Conservation (phyloP, 805 yeast genomes). For the Yarrowia sp. region DNA sequence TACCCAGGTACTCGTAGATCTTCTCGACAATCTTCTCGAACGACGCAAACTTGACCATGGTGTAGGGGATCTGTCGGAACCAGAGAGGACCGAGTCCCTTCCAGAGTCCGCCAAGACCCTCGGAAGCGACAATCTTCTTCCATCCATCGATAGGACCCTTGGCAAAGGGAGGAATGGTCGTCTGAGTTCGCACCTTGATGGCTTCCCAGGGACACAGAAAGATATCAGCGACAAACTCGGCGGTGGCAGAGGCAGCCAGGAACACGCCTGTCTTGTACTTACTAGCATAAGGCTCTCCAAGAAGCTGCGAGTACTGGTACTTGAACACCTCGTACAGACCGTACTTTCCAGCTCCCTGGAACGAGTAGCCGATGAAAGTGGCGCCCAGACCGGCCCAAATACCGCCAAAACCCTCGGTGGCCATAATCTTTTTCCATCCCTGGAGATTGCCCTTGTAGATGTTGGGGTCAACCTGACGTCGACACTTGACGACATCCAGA, state of each 20-base stretch:
- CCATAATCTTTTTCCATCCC: slow-evolving; percentile 80
- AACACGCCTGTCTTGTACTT: slow-evolving; percentile 76
- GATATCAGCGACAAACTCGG: slow-evolving; percentile 92
- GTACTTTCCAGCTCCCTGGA: slow-evolving; percentile 97
- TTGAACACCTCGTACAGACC: slow-evolving; percentile 95
- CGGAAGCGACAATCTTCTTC: slow-evolving; percentile 66
- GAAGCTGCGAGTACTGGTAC: slow-evolving; percentile 69
- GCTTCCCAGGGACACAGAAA: slow-evolving; percentile 94
- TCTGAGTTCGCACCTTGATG: slow-evolving; percentile 91
- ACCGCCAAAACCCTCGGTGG: slow-evolving; percentile 75
- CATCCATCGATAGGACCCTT: slow-evolving; percentile 68
- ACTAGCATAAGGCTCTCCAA: slow-evolving; percentile 67
- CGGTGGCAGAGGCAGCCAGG: slow-evolving; percentile 87
- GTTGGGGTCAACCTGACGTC: slow-evolving; percentile 82
- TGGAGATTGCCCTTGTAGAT: slow-evolving; percentile 78
- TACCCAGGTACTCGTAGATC: slow-evolving; percentile 77
- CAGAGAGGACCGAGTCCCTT: slow-evolving; percentile 91
- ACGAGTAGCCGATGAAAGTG: slow-evolving; percentile 87
- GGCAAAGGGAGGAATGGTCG: slow-evolving; percentile 87
- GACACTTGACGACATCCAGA: slow-evolving; percentile 89
- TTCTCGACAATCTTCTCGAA: slow-evolving; percentile 88
- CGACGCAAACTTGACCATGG: slow-evolving; percentile 95
- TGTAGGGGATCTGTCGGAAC: slow-evolving; percentile 98
- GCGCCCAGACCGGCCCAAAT: slow-evolving; percentile 91
- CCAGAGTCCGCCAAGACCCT: slow-evolving; percentile 79